These are phyloP conservation scores for Lophiostoma macrostomum DNA, from an alignment of 495 filamentous ascomycete species.

Conservation along the genomic window DNA sequence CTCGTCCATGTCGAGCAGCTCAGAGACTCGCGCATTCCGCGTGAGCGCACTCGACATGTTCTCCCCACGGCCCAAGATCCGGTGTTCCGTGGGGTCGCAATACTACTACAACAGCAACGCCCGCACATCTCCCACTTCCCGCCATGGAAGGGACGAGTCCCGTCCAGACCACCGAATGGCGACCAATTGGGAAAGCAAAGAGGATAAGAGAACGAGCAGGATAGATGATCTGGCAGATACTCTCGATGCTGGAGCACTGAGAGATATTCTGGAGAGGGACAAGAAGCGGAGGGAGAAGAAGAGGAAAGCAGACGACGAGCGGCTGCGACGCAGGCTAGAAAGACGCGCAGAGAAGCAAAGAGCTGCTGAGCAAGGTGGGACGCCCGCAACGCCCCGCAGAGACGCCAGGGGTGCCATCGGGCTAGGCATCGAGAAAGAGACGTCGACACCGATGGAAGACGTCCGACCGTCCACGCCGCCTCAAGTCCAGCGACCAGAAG, in stretches of 20 bases:
- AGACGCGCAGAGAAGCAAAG: constrained; percentile 67
- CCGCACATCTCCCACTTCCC: constrained; percentile 12
- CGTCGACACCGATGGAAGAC: constrained; percentile 44
- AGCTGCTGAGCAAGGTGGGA: constrained; percentile 28
- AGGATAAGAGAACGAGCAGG: constrained; percentile 65
- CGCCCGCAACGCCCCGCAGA: constrained; percentile 36
- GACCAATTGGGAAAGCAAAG: constrained; percentile 43
- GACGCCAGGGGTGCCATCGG: constrained; percentile 40
- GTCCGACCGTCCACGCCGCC: constrained; percentile 15
- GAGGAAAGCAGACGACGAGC: constrained; percentile 67
- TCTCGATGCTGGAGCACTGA: constrained; percentile 71
- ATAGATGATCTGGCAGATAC: constrained; percentile 80
- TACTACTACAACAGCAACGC: constrained; percentile 25
- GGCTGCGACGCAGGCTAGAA: constrained; percentile 63
- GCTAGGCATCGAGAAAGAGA: constrained; percentile 34
- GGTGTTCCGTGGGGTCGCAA: constrained; percentile 64
- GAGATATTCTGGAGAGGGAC: constrained; percentile 83
- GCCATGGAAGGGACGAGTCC: constrained; percentile 34
- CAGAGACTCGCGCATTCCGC: constrained; percentile 69
- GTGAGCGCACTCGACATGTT: constrained; percentile 71
- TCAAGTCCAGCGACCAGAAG: constrained; percentile 10
- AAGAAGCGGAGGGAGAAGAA: constrained; percentile 72
- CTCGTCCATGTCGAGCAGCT: constrained; percentile 67
- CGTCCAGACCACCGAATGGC: constrained; percentile 48
- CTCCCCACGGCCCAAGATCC: constrained; percentile 74